Evolutionary conservation across 2,329 filamentous ascomycete species (phyloP).

Genomic region (Ophiostoma novo-ulmi): DNA sequence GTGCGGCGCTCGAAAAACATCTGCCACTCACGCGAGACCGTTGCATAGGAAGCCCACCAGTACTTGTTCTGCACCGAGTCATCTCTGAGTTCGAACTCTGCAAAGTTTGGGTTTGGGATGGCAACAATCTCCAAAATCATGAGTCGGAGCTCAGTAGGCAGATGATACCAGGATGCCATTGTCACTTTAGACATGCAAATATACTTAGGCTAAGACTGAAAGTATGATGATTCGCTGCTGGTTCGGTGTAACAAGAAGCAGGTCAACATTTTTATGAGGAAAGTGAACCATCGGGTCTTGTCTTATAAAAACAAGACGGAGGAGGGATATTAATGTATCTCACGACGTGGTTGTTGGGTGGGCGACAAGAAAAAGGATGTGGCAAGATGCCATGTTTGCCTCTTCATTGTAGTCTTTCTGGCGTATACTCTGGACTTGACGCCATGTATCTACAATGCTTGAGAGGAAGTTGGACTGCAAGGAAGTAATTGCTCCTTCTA

Average conservation of each 20-base stretch:
- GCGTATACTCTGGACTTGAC: too few species aligned
- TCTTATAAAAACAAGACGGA: too few species aligned
- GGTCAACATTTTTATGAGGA: too few species aligned
- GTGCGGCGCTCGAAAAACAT: constrained; percentile 19
- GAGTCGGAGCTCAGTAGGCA: not conserved
- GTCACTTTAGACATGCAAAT: not conserved
- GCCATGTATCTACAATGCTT: too few species aligned
- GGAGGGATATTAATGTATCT: too few species aligned
- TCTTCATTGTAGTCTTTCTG: not conserved
- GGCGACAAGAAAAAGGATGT: not conserved
- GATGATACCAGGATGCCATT: not conserved
- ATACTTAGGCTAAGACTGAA: too few species aligned
- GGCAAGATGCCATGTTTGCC: not conserved
- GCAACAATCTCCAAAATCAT: not conserved
- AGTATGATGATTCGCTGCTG: too few species aligned
- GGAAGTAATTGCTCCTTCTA: too few species aligned
- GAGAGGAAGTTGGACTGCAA: too few species aligned
- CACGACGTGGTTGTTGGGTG: not conserved
- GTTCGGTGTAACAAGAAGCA: too few species aligned
- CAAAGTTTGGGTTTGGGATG: not conserved
- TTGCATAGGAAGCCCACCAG: constrained; percentile 12
- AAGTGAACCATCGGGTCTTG: too few species aligned
- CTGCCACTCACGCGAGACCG: constrained; percentile 21
- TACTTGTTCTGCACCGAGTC: not conserved
- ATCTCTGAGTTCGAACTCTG: not conserved